Evolutionary conservation across 1,139 yeast genomes (phyloP), one percentile per base, ranked within the genome.

Genomic region (Candida glucosophila): DNA sequence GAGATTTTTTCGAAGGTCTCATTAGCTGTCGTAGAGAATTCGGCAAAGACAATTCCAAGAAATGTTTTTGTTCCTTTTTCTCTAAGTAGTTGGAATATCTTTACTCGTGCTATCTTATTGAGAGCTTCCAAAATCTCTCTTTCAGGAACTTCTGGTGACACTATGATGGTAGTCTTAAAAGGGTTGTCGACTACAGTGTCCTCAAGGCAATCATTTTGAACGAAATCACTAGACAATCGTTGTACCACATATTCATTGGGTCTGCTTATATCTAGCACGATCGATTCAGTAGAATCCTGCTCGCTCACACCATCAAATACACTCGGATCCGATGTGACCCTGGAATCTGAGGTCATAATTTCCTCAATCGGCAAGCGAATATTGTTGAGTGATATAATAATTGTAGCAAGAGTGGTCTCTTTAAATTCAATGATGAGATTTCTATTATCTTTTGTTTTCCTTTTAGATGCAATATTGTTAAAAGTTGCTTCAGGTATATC

Each of bases 221-320:
- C 32, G 13, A 32, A 24, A 15, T 35, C 33, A 11, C 29, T 32
- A 25, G 39, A 39, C 4, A 48, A 43, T 19, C 49, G 39, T 35
- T 57, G 67, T 2, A 69, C 64, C 14, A 78, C 63, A 39, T 77
- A 82, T 32, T 74, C 79, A n/a, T 56, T 53, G 1, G 92, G 90
- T 39, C 93, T 60, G 6, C 48, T 36, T 3, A 77, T 43, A 2
- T 35, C 40, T 7, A 23, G 5, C 8, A 6, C 10, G 9, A 76
- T 41, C 3, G 36, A 31, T 2, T 39, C 47, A 12, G 33, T 36
- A 6, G 15, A 21, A 7, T 27, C 34, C n/a, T 27, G 32, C 12
- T 20, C n/a, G 20, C 22, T 7, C 28, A 35, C 15, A 34, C 36
- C n/a, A 12, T n/a, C 7, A 36, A 27, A 14, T 17, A 24, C 4